These are phyloP conservation scores for Pascua guehoae DNA, from an alignment of 1,284 basidiomycete genomes.

Conservation along the genomic window DNA sequence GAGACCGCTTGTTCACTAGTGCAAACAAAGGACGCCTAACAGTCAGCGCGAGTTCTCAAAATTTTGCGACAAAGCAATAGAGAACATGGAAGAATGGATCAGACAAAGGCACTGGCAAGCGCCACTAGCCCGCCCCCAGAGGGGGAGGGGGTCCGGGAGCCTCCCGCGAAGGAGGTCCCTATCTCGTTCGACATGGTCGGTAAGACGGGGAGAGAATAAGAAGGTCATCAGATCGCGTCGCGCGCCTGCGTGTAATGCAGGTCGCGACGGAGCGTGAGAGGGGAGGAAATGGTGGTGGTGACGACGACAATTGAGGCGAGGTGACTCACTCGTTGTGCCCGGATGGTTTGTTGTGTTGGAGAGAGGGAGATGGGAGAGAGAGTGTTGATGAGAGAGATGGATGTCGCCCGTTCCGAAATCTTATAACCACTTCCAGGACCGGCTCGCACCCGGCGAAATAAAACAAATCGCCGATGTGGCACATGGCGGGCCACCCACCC, in stretches of 20 bases:
- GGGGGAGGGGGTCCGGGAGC: conserved; percentile 38
- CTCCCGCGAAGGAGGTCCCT: conserved; percentile 49
- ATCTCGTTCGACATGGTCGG: conserved; percentile 53
- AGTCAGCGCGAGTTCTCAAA: conserved; percentile 9
- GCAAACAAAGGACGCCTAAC: not conserved
- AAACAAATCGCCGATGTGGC: no score
- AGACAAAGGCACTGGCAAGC: conserved; percentile 53
- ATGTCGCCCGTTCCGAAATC: not conserved
- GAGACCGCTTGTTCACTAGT: no score
- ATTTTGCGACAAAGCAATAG: no score
- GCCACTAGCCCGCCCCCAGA: conserved; percentile 43
- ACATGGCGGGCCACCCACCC: no score
- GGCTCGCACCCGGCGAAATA: no score
- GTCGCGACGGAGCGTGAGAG: conserved; percentile 6
- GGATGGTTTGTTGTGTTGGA: not conserved
- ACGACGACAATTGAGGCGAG: no score
- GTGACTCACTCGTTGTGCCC: conserved; percentile 12
- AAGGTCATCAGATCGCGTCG: conserved; percentile 45
- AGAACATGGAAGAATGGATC: conserved; percentile 24
- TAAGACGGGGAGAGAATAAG: conserved; percentile 53
- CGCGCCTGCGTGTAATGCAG: not conserved
- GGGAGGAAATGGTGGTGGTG: not conserved
- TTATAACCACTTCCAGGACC: not conserved
- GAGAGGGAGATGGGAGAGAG: not conserved
- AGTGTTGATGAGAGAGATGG: not conserved